Evolutionary conservation across 805 yeast species (phyloP), one percentile per base, ranked within the genome.

Genomic region (Isabelozyma pseudorhagii): DNA sequence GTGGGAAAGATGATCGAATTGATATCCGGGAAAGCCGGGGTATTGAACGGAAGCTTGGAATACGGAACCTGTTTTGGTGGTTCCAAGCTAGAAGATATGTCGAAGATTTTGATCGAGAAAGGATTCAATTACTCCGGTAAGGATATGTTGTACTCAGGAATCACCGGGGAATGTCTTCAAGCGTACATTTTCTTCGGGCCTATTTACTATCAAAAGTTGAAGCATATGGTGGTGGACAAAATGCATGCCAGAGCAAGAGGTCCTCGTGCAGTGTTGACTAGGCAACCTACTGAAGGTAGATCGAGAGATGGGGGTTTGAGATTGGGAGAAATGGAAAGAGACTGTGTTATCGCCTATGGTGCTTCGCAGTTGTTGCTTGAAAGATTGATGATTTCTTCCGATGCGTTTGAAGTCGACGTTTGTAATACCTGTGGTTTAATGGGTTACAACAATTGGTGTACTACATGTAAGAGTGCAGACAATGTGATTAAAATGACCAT

Each of bases 181-280:
- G 98, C 98, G 2, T 94, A 94, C 69, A 93, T 94, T 52, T 94
- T 94, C 83, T 94, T 94, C 69, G 99, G 99, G 1, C 99, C 99
- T 15, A 94, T 94, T 57, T 94, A 94, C 70, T 94, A 94, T 69
- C 99, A 94, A 72, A 94, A 94, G 66, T 83, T 94, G 78, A 94
- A 94, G 79, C 99, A 94, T 71, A 94, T 94, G 99, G 99, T 94
- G 44, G 70, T 94, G 71, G 99, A 94, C 72, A 94, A 94, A 72
- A 94, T 94, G 99, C 99, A 94, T 65, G 99, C 99, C 1, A 88
- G 99, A 79, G 97, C 99, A 2, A 84, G 99, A 68, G 99, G 99
- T 46, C 99, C 99, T 49, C 83, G 98, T 60, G 99, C 99, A 0
- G 98, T 94, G 10, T 78, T 94, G 51, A 94, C 99, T 8, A 84